Base-by-base conservation (phyloP, 208 protist species). In the Phytomonas francai region DNA sequence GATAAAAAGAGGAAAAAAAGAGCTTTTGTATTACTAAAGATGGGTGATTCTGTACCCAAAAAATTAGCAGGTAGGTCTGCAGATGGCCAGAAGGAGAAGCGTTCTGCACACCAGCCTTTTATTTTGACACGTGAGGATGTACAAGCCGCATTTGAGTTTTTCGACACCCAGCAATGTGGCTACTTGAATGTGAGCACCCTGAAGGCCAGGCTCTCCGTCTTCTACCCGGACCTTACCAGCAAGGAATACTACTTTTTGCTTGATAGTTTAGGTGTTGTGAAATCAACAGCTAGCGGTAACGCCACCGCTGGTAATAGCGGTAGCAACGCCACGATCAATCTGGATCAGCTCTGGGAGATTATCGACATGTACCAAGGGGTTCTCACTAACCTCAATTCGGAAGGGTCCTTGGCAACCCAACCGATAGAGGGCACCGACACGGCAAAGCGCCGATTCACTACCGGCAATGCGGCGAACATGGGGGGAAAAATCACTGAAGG, bases 221-320 rank as follows among this genome's bases (percentile, higher is more conserved):
- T 98, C 69, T 97, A 95, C 71, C 94, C 92, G 5, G 77, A 96
- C 54, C 76, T 98, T 72, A 94, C 92, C 12, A 93, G 74, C 65
- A 94, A 92, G 63, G 95, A 98, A 73, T 97, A 94, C 80, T 84
- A 91, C 34, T 98, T 98, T 66, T 79, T 98, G 19, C 80, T 98
- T 29, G 88, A 85, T 34, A 34, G 36, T 14, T n/a, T 36, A 5
- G 56, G 54, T 30, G n/a, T 28, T n/a, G 28, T 11, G 31, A 39
- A 54, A 12, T 45, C 51, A 28, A 30, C 67, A 7, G 33, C 54
- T 25, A 32, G 34, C 25, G 56, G 64, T 22, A 66, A 59, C 19
- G 33, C 36, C 9, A n/a, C 45, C 45, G 68, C 29, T 11, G 59
- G 29, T 19, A 36, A n/a, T 58, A 30, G 33, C 34, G 7, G 56